phyloP scores from a whole-genome alignment of 371 early-diverging fungal genomes.

The Syncephalastrum sp. region DNA sequence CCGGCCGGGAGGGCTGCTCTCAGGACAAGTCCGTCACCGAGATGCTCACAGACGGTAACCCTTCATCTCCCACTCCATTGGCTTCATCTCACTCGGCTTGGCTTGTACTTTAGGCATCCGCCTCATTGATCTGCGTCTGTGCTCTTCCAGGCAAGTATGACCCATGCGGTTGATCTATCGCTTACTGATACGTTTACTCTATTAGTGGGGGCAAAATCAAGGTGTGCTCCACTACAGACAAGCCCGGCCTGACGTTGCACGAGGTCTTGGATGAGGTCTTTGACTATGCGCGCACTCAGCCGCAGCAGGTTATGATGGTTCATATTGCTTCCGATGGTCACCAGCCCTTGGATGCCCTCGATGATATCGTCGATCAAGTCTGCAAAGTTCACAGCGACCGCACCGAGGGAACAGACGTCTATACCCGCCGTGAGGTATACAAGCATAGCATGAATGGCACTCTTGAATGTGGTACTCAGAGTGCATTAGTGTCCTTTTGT shows the following conservation, averaged over 20 bases:
- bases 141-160: constrained; percentile 7
- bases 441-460: neutral
- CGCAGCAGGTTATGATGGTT: constrained; percentile 32
- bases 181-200: neutral
- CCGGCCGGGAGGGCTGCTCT: constrained; percentile 2
- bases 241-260: constrained; percentile 6
- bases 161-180: no score
- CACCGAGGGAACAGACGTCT: constrained; percentile 31
- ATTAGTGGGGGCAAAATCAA: neutral
- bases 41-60: constrained; percentile 28
- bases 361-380: constrained; percentile 26
- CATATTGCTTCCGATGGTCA: constrained; percentile 16
- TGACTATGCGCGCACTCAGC: constrained; percentile 18
- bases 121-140: constrained; percentile 15
- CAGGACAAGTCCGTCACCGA: constrained; percentile 19
- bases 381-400: constrained; percentile 33
- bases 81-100: neutral
- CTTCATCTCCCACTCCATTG: neutral
- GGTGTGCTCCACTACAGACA: constrained; percentile 8
- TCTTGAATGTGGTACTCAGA: neutral
- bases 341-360: constrained; percentile 19
- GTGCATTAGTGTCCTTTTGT: constrained; percentile 38
- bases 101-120: constrained; percentile 15
- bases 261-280: constrained; percentile 25
- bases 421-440: constrained; percentile 25